Evolutionary conservation across 2,329 filamentous ascomycete species (phyloP), one percentile per base, ranked within the genome.

Genomic region (Whalleya microplaca): DNA sequence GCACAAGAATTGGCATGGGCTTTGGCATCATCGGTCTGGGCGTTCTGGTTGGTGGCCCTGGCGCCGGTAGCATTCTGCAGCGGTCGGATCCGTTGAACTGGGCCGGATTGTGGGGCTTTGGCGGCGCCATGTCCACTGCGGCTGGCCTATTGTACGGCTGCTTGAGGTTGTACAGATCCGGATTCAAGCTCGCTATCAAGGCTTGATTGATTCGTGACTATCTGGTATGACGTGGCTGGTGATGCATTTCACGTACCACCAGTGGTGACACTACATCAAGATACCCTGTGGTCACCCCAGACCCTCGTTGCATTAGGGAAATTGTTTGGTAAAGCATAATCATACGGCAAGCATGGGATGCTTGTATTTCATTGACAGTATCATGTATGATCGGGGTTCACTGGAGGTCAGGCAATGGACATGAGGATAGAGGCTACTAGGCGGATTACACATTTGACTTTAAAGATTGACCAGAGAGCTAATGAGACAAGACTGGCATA

Each of bases 1-100:
- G 76, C 5, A 75, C 71, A 2, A 64, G 74, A 21, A 71, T 76
- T 9, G 74, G 75, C 2, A 70, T 71, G 70, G 69, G 66, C 7
- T 73, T 71, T 42, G 69, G 66, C 2, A 61, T 73, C 8, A 61
- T 70, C 16, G 66, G 64, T 0, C 49, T 70, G 2, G 72, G 70
- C 18, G 52, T 68, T 1, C 58, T 75, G 4, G 56, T 58, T 44
- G 71, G 72, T 37, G 66, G 70, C 3, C 72, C 72, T 0, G 63
- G 64, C n/a, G 70, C 66, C n/a, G 72, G 72, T 51, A 70, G 58
- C n/a, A 67, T 74, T 41, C 59, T 74, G 2, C 57, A 59, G n/a
- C 14, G 21, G 7, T 47, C 53, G 23, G 51, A 63, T 9, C 49
- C 63, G 4, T 46, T 69, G n/a, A 56, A 73, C 46, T 75, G 73